phyloP scores from a whole-genome alignment of 1,284 basidiomycete species.

The Agaricales sp. region DNA sequence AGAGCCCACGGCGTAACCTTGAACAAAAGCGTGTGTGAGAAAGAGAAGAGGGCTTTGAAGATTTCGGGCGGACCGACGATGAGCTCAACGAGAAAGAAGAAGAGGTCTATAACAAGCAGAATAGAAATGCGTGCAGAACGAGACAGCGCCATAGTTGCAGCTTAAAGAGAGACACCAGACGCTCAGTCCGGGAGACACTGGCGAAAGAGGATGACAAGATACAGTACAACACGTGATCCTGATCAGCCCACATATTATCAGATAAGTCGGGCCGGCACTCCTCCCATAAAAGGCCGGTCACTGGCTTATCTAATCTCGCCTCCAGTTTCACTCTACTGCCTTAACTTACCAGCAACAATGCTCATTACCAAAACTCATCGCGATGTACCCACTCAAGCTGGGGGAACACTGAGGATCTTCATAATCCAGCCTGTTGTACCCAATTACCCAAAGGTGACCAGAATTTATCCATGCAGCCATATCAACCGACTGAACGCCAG shows the following conservation, averaged over 20 bases:
- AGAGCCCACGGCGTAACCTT: constrained; percentile 91
- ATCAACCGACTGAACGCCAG: neutral
- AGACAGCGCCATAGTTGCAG: constrained; percentile 43
- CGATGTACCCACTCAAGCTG: constrained; percentile 61
- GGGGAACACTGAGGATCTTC: constrained; percentile 68
- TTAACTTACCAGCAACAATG: too few relatives aligned
- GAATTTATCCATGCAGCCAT: neutral
- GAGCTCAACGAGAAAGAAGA: constrained; percentile 93
- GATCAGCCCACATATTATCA: too few relatives aligned
- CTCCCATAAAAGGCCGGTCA: too few relatives aligned
- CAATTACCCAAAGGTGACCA: constrained; percentile 30
- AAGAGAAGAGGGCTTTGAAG: neutral
- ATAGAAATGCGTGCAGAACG: constrained; percentile 72
- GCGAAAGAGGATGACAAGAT: too few relatives aligned
- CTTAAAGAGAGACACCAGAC: neutral
- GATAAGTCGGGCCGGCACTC: too few relatives aligned
- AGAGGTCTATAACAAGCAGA: constrained; percentile 75
- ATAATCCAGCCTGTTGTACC: constrained; percentile 62
- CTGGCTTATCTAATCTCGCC: too few relatives aligned
- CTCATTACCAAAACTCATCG: constrained; percentile 71
- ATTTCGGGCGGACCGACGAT: constrained; percentile 64
- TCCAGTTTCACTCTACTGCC: too few relatives aligned
- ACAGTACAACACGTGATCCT: too few relatives aligned
- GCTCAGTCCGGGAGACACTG: too few relatives aligned
- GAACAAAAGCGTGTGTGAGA: constrained; percentile 9